Evolutionary conservation across 139 green algal genomes (phyloP), one percentile per base, ranked within the genome.

Genomic region (Chlorella sp.): DNA sequence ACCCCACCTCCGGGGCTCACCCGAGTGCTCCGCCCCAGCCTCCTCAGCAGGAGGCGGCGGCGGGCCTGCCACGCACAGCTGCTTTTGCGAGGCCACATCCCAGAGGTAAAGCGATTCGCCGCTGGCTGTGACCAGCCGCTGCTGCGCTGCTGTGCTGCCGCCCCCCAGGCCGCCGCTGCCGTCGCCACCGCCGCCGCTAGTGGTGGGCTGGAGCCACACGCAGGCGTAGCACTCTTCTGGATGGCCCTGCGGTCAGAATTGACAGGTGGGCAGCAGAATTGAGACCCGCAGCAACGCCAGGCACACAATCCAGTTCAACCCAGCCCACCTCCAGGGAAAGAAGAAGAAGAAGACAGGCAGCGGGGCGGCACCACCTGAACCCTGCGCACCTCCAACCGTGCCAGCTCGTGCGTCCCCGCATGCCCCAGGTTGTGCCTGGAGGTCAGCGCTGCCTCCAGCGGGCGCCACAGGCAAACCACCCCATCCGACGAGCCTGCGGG

Each of bases 161-260:
- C 51, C 51, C 13, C 51, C 51, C 24, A 24, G 4, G 51, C 38
- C 58, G n/a, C 22, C 32, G 13, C 19, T n/a, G 26, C 40, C 60
- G 13, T 36, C 36, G 54, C 60, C 30, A 40, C 60, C 9, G 76
- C 54, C 32, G 51, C 58, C 41, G 40, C 60, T 74, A 60, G 60
- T 74, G 60, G 11, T 74, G 77, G 30, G 14, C 22, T 56, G 77
- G 22, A 83, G 58, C 60, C 73, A 83, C 41, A 83, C 20, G 60
- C 77, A 83, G 16, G 77, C 77, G 24, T 83, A 83, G 13, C 73
- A 64, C 60, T 83, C 77, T 28, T 83, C 77, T 20, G 77, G 77
- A 16, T 83, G 77, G 13, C 77, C 77, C 77, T 83, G 60, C 40
- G n/a, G n/a, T 40, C 2, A 22, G 22, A 58, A 36, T 34, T 44